Percentiles rank a stretch among this genome's conserved stretches.
Conservation (phyloP, 2,329 filamentous ascomycete species). For the Diaporthe sp. region DNA sequence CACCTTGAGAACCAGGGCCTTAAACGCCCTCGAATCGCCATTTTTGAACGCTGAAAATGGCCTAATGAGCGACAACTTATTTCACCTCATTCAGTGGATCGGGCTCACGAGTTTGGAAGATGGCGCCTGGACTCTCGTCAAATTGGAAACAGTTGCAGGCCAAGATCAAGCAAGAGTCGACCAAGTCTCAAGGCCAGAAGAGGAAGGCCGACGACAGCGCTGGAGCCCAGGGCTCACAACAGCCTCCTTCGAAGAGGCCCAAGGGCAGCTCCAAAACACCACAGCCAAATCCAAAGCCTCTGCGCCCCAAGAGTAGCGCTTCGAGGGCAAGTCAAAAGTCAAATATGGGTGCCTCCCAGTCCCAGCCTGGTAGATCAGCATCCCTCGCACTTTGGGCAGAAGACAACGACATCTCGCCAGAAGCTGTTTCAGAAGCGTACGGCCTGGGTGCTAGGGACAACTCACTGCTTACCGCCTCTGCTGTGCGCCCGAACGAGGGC, state of each 20-base stretch:
- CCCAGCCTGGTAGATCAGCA: constrained; percentile 58
- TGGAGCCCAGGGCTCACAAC: constrained; percentile 39
- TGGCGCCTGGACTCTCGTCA: constrained; percentile 65
- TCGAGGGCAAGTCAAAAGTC: constrained; percentile 34
- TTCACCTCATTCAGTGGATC: constrained; percentile 14
- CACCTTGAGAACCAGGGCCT: background rate
- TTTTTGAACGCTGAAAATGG: background rate
- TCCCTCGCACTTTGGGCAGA: constrained; percentile 70
- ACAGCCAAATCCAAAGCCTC: constrained; percentile 31
- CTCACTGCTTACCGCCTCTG: constrained; percentile 57
- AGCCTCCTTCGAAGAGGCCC: constrained; percentile 43
- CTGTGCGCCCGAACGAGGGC: constrained; percentile 72
- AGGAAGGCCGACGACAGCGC: constrained; percentile 51
- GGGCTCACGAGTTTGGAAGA: constrained; percentile 36
- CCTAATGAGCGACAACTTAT: background rate
- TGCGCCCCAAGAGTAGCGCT: constrained; percentile 35
- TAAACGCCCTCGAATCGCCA: background rate
- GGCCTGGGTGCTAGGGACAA: constrained; percentile 61
- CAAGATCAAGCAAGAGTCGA: constrained; percentile 61
- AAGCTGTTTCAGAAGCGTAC: constrained; percentile 72
- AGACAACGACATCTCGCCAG: constrained; percentile 69
- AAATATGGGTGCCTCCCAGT: constrained; percentile 67
- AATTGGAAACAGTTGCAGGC: constrained; percentile 86
- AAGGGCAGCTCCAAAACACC: constrained; percentile 37
- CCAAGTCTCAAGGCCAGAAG: constrained; percentile 51